Percentiles rank a stretch among this genome's conserved stretches.
These are phyloP conservation scores for Ascochyta koolunga DNA, from an alignment of 2,329 filamentous ascomycete genomes.

Conservation along the genomic window DNA sequence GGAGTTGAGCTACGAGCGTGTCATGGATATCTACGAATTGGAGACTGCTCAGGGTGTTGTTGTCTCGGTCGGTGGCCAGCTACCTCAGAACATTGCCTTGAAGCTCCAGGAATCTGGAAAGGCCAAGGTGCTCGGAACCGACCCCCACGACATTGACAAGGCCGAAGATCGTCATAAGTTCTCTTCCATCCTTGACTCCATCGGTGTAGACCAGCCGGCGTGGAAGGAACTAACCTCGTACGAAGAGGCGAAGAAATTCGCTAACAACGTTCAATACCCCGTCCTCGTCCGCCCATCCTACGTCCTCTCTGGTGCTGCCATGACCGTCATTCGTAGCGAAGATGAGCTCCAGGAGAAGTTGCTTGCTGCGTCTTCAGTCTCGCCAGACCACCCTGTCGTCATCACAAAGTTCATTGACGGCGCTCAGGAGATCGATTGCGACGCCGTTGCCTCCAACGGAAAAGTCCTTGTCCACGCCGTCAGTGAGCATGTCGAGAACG, in stretches of 20 bases:
- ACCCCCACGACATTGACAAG: constrained; percentile 94
- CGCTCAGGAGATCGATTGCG: constrained; percentile 94
- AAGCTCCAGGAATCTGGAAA: constrained; percentile 89
- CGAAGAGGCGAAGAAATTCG: constrained; percentile 84
- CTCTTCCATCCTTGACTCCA: constrained; percentile 94
- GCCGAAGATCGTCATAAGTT: constrained; percentile 99
- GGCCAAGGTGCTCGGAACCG: constrained; percentile 88
- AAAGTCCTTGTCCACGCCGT: constrained; percentile 90
- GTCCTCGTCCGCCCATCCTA: constrained; percentile 95
- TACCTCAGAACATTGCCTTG: constrained; percentile 96
- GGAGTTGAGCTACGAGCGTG: constrained; percentile 93
- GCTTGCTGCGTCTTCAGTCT: constrained; percentile 85
- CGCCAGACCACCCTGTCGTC: constrained; percentile 95
- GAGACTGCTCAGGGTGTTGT: constrained; percentile 86
- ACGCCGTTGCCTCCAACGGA: constrained; percentile 86
- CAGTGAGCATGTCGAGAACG: constrained; percentile 94
- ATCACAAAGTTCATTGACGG: constrained; percentile 99
- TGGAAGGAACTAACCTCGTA: constrained; percentile 98
- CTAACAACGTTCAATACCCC: constrained; percentile 84
- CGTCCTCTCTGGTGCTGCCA: constrained; percentile 95
- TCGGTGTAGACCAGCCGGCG: constrained; percentile 93
- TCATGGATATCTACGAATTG: constrained; percentile 98
- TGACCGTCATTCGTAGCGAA: constrained; percentile 92
- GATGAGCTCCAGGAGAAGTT: constrained; percentile 95
- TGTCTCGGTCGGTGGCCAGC: constrained; percentile 92